Conservation (phyloP, 768 basidiomycete species). For the Nidula microcarpa region DNA sequence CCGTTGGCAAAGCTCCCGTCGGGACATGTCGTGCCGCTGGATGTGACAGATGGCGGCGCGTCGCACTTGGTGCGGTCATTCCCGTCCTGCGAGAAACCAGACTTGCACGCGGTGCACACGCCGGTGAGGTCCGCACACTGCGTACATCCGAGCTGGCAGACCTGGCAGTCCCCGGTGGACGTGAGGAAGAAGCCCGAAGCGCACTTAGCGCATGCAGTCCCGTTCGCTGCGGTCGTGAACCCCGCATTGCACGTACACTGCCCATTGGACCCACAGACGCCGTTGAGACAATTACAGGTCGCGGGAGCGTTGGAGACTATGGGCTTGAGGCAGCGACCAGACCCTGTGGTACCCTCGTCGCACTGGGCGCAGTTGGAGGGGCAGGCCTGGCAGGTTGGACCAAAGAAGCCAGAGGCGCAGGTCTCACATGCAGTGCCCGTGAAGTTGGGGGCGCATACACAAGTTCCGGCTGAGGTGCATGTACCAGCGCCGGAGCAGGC, state of each 20-base stretch:
- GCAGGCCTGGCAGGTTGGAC: constrained; percentile 61
- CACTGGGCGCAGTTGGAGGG: constrained; percentile 67
- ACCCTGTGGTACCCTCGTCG: constrained; percentile 77
- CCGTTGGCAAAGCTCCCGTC: constrained; percentile 59
- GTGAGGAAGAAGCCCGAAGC: constrained; percentile 69
- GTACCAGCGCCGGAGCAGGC: constrained; percentile 71
- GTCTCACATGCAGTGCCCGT: constrained; percentile 77
- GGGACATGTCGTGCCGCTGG: constrained; percentile 56
- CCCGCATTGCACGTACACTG: constrained; percentile 77
- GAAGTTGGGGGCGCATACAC: constrained; percentile 72
- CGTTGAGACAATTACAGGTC: constrained; percentile 81
- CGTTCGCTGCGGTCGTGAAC: constrained; percentile 67
- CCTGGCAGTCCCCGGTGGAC: constrained; percentile 71
- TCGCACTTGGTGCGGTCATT: constrained; percentile 69
- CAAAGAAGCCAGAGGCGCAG: constrained; percentile 74
- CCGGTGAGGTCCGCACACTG: constrained; percentile 68
- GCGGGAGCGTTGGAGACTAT: constrained; percentile 50
- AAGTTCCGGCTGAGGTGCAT: constrained; percentile 61
- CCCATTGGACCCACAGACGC: constrained; percentile 63
- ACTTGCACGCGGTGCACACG: constrained; percentile 66
- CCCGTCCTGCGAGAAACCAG: constrained; percentile 65
- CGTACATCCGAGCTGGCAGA: constrained; percentile 72
- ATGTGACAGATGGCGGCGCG: constrained; percentile 44
- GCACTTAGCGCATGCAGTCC: constrained; percentile 77
- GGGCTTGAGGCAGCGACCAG: constrained; percentile 64